Evolutionary conservation across 495 filamentous ascomycete species (phyloP).

Genomic region (Chaetomium tenue): DNA sequence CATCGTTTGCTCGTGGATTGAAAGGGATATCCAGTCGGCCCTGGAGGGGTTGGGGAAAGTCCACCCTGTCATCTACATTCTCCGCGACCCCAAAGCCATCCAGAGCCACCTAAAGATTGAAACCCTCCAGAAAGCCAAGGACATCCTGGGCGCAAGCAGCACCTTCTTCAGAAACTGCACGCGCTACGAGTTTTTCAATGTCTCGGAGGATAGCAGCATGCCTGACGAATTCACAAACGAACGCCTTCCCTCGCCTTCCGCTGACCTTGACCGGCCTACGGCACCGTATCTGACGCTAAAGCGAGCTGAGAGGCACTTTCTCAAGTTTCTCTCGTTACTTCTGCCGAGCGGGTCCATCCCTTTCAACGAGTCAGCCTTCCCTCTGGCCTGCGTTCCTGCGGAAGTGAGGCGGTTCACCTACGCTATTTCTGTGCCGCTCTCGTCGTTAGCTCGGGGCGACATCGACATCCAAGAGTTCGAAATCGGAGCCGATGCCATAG

Average conservation of each 20-base stretch:
- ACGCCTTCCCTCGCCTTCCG: conserved; percentile 20
- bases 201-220: conserved; percentile 44
- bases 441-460: conserved; percentile 48
- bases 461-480: conserved; percentile 60
- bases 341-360: conserved; percentile 53
- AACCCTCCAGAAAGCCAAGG: conserved; percentile 50
- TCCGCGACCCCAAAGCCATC: conserved; percentile 61
- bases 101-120: conserved; percentile 56
- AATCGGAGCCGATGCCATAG: conserved; percentile 65
- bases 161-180: conserved; percentile 59
- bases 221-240: conserved; percentile 9
- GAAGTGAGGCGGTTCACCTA: conserved; percentile 64
- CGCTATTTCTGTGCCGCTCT: conserved; percentile 59
- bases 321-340: conserved; percentile 62
- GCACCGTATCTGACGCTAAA: conserved; percentile 68
- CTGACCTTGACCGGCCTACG: conserved; percentile 45
- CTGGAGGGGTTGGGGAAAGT: conserved; percentile 54
- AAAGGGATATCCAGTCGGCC: conserved; percentile 53
- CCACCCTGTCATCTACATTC: conserved; percentile 66
- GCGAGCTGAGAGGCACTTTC: conserved; percentile 68
- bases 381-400: conserved; percentile 58
- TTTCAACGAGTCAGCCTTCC: conserved; percentile 64
- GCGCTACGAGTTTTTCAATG: conserved; percentile 73
- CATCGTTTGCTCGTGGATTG: conserved; percentile 62
- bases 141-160: conserved; percentile 48